phyloP scores from a whole-genome alignment of 352 stramenopile species.

The Peronosclerospora sorghi region DNA sequence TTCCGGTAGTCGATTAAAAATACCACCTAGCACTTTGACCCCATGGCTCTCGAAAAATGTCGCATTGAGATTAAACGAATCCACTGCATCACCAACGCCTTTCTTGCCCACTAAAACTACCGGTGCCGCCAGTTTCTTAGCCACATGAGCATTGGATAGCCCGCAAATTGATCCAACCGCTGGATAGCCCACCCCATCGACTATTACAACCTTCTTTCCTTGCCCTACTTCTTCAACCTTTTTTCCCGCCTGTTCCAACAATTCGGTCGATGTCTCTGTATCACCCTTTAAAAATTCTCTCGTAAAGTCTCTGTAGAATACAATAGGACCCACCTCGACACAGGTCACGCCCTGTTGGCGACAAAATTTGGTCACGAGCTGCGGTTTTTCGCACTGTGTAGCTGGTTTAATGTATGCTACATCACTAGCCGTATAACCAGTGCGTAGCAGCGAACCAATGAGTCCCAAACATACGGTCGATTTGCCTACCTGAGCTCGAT shows the following conservation, averaged over 20 bases:
- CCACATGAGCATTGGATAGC: slow-evolving; percentile 65
- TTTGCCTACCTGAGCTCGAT: slow-evolving; percentile 91
- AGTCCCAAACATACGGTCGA: slow-evolving; percentile 92
- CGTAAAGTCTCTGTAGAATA: too few relatives aligned
- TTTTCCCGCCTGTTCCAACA: slow-evolving; percentile 73
- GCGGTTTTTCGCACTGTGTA: too few relatives aligned
- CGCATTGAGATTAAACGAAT: slow-evolving; percentile 96
- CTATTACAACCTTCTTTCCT: slow-evolving; percentile 84
- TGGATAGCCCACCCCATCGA: slow-evolving; percentile 97
- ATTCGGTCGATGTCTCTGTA: slow-evolving; percentile 66
- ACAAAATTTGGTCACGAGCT: too few relatives aligned
- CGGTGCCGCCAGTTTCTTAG: too few relatives aligned
- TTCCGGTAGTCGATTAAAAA: too few relatives aligned
- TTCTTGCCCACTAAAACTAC: slow-evolving; percentile 92
- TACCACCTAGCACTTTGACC: too few relatives aligned
- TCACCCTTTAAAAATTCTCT: slow-evolving; percentile 90
- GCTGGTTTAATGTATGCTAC: too few relatives aligned
- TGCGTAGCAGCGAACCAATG: slow-evolving; percentile 75
- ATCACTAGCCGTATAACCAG: too few relatives aligned
- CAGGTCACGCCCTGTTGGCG: slow-evolving; percentile 77
- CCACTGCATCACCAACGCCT: too few relatives aligned
- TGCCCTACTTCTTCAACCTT: slow-evolving; percentile 84
- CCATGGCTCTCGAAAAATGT: slow-evolving; percentile 95
- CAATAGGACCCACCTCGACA: too few relatives aligned
- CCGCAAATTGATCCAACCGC: slow-evolving; percentile 76